phyloP scores from a whole-genome alignment of 2,329 filamentous ascomycete genomes.

The Curvularia lunata region DNA sequence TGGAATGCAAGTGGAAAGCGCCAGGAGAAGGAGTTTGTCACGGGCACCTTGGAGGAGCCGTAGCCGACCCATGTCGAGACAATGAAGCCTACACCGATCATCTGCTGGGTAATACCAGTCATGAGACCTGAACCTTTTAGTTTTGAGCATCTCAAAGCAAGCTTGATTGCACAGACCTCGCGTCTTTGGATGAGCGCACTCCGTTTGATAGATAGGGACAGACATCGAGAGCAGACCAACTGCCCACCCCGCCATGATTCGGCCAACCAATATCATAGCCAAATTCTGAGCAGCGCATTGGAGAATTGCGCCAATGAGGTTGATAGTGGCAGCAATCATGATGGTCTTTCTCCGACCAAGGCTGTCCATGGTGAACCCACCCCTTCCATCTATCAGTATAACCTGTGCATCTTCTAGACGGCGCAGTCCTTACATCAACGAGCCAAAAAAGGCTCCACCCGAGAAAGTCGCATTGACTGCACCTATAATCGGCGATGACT shows the following conservation, averaged over 20 bases:
- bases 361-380: constrained; percentile 65
- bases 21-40: constrained; percentile 49
- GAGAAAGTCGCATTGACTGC: constrained; percentile 70
- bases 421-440: constrained; percentile 51
- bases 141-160: neutral
- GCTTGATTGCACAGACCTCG: constrained; percentile 51
- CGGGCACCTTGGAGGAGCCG: constrained; percentile 46
- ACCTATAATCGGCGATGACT: constrained; percentile 61
- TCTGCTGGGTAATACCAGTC: constrained; percentile 63
- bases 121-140: constrained; percentile 50
- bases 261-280: constrained; percentile 63
- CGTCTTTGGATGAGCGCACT: constrained; percentile 64
- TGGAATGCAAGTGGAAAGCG: constrained; percentile 57
- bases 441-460: constrained; percentile 63
- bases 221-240: constrained; percentile 65
- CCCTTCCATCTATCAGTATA: constrained; percentile 35
- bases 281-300: constrained; percentile 64
- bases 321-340: constrained; percentile 65
- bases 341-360: constrained; percentile 67
- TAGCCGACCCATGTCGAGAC: constrained; percentile 62
- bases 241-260: constrained; percentile 65
- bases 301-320: constrained; percentile 63
- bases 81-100: constrained; percentile 64
- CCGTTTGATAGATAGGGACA: constrained; percentile 69
- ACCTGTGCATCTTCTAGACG: neutral